Evolutionary conservation across 129 eudicot species (phyloP).

Genomic region (Flaveria bidentis): DNA sequence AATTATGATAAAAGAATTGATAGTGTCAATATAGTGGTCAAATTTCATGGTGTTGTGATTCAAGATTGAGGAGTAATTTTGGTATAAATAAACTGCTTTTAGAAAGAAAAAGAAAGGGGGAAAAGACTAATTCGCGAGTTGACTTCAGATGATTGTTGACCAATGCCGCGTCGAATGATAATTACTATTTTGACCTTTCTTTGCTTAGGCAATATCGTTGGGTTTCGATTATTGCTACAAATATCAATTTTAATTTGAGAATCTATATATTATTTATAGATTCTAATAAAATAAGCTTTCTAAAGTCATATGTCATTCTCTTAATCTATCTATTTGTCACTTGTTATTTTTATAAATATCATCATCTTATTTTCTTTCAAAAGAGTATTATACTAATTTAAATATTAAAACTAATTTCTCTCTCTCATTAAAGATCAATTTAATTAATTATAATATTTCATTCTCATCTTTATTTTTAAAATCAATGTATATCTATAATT

Average conservation of each 20-base stretch:
- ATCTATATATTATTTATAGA: too few relatives aligned
- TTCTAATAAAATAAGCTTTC: too few relatives aligned
- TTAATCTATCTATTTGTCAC: too few relatives aligned
- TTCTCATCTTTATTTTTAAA: too few relatives aligned
- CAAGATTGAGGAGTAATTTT: conserved; percentile 22
- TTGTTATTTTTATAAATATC: too few relatives aligned
- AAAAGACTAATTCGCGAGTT: conserved; percentile 31
- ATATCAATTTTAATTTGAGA: not conserved
- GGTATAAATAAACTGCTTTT: conserved; percentile 27
- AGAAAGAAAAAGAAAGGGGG: conserved; percentile 9
- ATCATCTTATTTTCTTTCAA: too few relatives aligned
- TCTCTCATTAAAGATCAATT: too few relatives aligned
- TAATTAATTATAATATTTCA: too few relatives aligned
- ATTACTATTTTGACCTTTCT: conserved; percentile 21
- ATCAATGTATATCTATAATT: too few relatives aligned
- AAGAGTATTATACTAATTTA: too few relatives aligned
- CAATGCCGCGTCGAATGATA: conserved; percentile 36
- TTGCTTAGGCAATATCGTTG: not conserved
- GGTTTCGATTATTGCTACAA: not conserved
- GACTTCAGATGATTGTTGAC: conserved; percentile 39
- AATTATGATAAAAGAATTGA: conserved; percentile 8
- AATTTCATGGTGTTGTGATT: conserved; percentile 4
- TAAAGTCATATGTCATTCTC: too few relatives aligned
- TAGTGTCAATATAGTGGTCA: conserved; percentile 31
- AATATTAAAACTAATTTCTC: too few relatives aligned